Evolutionary conservation across 805 yeast genomes (phyloP).

Genomic region (Wickerhamomyces queroliae): DNA sequence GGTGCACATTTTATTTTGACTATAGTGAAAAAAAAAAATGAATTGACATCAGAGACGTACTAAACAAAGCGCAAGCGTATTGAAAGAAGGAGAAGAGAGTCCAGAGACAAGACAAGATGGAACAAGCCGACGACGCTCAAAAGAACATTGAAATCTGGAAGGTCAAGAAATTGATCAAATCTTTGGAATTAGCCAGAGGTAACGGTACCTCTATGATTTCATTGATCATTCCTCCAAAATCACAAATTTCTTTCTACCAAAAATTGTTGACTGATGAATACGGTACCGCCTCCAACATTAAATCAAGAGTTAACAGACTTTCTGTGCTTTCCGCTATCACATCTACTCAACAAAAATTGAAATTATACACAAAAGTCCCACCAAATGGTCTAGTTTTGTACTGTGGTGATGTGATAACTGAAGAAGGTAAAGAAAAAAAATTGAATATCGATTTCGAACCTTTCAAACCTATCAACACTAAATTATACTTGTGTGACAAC

Average conservation of each 20-base stretch:
- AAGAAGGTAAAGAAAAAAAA: constrained; percentile 96
- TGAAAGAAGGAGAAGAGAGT: not conserved
- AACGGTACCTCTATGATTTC: constrained; percentile 99
- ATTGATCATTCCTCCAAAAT: constrained; percentile 89
- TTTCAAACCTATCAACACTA: constrained; percentile 98
- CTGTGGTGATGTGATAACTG: constrained; percentile 98
- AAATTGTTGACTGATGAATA: constrained; percentile 96
- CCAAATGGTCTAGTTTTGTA: constrained; percentile 92
- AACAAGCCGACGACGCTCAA: constrained; percentile 68
- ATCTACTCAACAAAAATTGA: constrained; percentile 94
- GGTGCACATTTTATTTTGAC: too few species aligned
- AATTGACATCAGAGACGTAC: too few species aligned
- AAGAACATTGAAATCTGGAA: constrained; percentile 99
- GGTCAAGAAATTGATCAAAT: constrained; percentile 88
- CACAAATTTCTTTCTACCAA: constrained; percentile 82
- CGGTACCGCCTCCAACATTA: constrained; percentile 97
- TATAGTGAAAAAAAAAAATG: too few species aligned
- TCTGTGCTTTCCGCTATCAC: constrained; percentile 96
- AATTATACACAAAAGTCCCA: constrained; percentile 85
- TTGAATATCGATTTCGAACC: constrained; percentile 97
- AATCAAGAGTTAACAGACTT: constrained; percentile 93
- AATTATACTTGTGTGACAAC: constrained; percentile 92
- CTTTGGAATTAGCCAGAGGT: constrained; percentile 89
- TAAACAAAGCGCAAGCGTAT: too few species aligned
- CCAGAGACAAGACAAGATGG: constrained; percentile 15